Base-by-base conservation (phyloP, 1,284 basidiomycete species). In the Ustilago loliicola region DNA sequence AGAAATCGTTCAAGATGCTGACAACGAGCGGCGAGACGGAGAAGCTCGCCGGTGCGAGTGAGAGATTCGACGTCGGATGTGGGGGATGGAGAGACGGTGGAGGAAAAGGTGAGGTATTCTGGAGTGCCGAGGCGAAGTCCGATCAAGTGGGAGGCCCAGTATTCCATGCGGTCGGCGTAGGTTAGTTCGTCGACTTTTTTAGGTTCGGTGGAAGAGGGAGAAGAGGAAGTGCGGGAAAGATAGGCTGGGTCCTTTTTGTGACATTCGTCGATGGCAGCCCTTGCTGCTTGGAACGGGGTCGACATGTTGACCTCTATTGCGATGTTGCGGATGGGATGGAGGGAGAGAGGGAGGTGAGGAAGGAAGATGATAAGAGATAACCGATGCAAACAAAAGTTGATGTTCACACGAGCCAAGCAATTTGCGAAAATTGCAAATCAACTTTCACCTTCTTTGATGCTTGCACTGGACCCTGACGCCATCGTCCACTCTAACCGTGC, bases 1-100 rank as follows among this genome's bases (percentile, higher is more conserved):
- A 72, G 57, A 64, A 84, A 85, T 15, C 84, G 75, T 52, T 83
- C 83, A 36, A 85, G 75, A 59, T 85, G 84, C 58, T 85, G 84
- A 51, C 82, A 85, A 7, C 84, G 65, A 17, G 84, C 81, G 1
- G 80, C 84, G n/a, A 85, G 67, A 8, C 71, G 66, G 21, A 85
- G 61, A 13, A 82, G 70, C 15, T 80, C 76, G 42, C 34, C 21
- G 1, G 71, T 74, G 2, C 55, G 55, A 1, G 61, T 51, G 57
- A 72, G 47, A 8, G 58, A 57, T 15, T 63, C 52, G 21, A 61
- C 69, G 17, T 72, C 69, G 3, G 77, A 72, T 0, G 66, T 64
- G 23, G 53, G 6, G 2, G 72, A 78, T 0, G 71, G 71, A 1
- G 60, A 71, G 13, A 75, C 70, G 3, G 5, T 2, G 3, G 72